Base-by-base conservation (phyloP, 1,284 basidiomycete species). In the Trichosporon coremiiforme region DNA sequence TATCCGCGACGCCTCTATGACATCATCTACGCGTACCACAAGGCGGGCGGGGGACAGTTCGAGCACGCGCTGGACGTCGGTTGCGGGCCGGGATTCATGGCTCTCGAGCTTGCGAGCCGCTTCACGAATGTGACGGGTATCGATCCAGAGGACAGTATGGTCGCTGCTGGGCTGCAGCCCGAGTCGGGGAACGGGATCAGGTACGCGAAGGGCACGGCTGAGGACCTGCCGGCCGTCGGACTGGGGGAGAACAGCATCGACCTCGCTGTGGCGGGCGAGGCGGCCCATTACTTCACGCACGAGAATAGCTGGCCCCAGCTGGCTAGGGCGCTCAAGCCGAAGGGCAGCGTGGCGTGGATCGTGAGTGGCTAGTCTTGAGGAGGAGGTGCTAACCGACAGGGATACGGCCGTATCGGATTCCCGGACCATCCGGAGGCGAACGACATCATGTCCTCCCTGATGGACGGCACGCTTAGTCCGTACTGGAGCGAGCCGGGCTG, bases 261-360 rank as follows among this genome's bases (percentile, higher is more conserved):
- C 79, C 79, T 95, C 68, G 84, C 93, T 57, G 87, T 90, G 7
- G 86, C 91, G 22, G 91, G 90, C 1, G 93, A 94, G 82, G 89
- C 93, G 0, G 89, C 89, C 0, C 93, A 95, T 78, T 95, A 92
- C 92, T 94, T 95, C 78, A 86, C 94, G 75, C 91, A 91, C 86
- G 77, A 82, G 2, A 87, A 85, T 72, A 85, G 91, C 7, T 95
- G 92, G 90, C 87, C 86, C 0, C 89, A 93, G 78, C 83, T 89
- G 1, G 85, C 86, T 1, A 85, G 90, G 1, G 86, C 91, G 5
- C 82, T 94, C 66, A 85, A 87, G 63, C 86, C 85, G 0, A 87
- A 89, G 12, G 93, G 92, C 0, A 90, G 88, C 0, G 88, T 89
- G 8, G 91, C 91, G 3, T 89, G 91, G 74, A 93, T 91, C 89